phyloP scores from a whole-genome alignment of 768 basidiomycete genomes.

The Leccinellum rugosiceps region DNA sequence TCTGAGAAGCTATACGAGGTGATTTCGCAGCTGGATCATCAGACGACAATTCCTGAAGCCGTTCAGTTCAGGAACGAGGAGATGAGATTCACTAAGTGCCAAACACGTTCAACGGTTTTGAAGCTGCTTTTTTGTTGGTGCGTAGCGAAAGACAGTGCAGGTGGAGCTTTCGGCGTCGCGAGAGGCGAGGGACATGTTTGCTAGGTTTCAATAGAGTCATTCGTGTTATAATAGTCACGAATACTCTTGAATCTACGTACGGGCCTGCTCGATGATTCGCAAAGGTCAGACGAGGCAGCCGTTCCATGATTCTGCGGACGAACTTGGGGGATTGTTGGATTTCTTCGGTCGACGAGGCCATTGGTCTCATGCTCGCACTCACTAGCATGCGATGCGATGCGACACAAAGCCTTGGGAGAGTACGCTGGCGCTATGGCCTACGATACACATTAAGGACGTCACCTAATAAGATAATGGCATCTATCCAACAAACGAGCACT shows the following conservation, averaged over 20 bases:
- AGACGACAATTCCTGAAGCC: conserved; percentile 71
- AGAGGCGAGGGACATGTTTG: conserved; percentile 73
- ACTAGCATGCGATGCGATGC: no score
- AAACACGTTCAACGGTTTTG: neutral
- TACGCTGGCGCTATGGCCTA: neutral
- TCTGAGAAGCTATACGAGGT: conserved; percentile 75
- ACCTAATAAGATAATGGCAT: no score
- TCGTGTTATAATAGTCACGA: no score
- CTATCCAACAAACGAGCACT: neutral
- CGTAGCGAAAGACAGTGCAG: conserved; percentile 45
- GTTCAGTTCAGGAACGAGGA: conserved; percentile 75
- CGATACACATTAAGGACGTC: neutral
- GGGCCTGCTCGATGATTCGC: no score
- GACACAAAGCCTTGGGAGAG: neutral
- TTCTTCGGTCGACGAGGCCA: no score
- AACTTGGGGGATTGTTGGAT: no score
- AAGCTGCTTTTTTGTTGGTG: no score
- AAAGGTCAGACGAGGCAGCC: no score
- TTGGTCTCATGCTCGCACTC: no score
- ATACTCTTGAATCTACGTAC: no score
- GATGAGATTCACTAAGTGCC: no score
- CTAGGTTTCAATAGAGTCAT: conserved; percentile 50
- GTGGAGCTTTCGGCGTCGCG: conserved; percentile 76
- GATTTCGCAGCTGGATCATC: conserved; percentile 72
- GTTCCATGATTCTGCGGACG: no score